Evolutionary conservation across 2,329 filamentous ascomycete genomes (phyloP), one percentile per base, ranked within the genome.

Genomic region (Rugonectria rugulosa): DNA sequence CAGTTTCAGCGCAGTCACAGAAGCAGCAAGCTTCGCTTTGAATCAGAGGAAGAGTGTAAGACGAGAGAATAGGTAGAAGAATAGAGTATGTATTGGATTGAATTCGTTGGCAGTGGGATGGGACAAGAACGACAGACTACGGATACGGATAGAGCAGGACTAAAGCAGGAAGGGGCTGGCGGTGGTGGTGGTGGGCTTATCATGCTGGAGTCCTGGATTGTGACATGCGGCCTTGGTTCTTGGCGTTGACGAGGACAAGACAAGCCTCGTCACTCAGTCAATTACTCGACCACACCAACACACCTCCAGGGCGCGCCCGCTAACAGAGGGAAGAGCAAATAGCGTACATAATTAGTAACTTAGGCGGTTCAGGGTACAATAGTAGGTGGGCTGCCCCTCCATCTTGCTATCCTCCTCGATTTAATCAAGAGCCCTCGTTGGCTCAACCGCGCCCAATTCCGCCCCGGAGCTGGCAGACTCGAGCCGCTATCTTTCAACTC

Each of bases 101-200:
- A 29, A 34, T 42, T 51, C 23, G 17, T 11, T 17, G 15, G 38
- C 23, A 36, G 34, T 38, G 10, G 9, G 46, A n/a, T 42, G 48
- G 44, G 51, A 51, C 46, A 57, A 32, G 37, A 48, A 50, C 37
- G 52, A 31, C 56, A 56, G 17, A 42, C 26, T 15, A 55, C n/a
- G n/a, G n/a, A n/a, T n/a, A n/a, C n/a, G n/a, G n/a, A n/a, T n/a
- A n/a, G n/a, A n/a, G n/a, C n/a, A n/a, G n/a, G n/a, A n/a, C n/a
- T n/a, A n/a, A n/a, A n/a, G 34, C 14, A 47, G 24, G 57, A 61
- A 62, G 62, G 60, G 63, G 60, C 60, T 55, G 60, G 53, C 60
- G 47, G 53, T 51, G 58, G 46, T 54, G 57, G 54, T 59, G 58
- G 61, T 62, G 59, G 57, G 65, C 64, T 67, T 64, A 67, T 67